phyloP scores from a whole-genome alignment of 1,139 yeast genomes.

The Groenewaldozyma sp. region DNA sequence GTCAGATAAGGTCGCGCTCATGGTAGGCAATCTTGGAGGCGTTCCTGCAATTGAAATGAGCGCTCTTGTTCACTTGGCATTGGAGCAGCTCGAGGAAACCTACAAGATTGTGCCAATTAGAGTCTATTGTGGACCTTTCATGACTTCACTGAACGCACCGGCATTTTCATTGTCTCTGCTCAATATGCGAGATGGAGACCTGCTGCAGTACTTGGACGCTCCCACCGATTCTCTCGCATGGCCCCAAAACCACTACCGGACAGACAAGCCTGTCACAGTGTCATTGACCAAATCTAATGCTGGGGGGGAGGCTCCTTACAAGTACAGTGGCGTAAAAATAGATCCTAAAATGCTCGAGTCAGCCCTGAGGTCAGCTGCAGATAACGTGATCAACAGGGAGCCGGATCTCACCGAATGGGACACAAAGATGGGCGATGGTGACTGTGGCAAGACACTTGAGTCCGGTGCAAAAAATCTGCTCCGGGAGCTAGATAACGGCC shows the following conservation, averaged over 20 bases:
- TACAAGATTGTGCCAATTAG: conserved; percentile 36
- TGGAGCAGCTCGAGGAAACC: conserved; percentile 30
- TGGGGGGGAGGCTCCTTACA: neutral
- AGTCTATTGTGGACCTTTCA: conserved; percentile 40
- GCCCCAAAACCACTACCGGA: conserved; percentile 20
- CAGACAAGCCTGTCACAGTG: conserved; percentile 10
- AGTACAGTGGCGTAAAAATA: conserved; percentile 26
- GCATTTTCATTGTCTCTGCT: conserved; percentile 42
- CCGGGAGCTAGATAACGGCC: conserved; percentile 28
- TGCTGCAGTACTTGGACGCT: conserved; percentile 35
- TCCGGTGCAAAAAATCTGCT: conserved; percentile 37
- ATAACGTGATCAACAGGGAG: conserved; percentile 34
- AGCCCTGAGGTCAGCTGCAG: conserved; percentile 32
- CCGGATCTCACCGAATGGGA: conserved; percentile 43
- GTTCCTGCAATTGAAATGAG: conserved; percentile 40
- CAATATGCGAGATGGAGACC: conserved; percentile 29
- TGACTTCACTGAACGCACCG: conserved; percentile 45
- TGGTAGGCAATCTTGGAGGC: conserved; percentile 47
- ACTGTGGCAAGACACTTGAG: conserved; percentile 42
- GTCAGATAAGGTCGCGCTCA: conserved; percentile 34
- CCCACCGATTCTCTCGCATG: conserved; percentile 37
- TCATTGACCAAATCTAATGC: conserved; percentile 3
- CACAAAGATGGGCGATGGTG: conserved; percentile 44
- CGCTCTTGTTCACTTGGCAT: conserved; percentile 30
- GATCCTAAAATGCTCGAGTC: conserved; percentile 29